A percentile compares a stretch with the other conserved stretches of the same genome.
These are phyloP conservation scores for Penicillium coprophilum DNA, from an alignment of 495 filamentous ascomycete species.

Conservation along the genomic window DNA sequence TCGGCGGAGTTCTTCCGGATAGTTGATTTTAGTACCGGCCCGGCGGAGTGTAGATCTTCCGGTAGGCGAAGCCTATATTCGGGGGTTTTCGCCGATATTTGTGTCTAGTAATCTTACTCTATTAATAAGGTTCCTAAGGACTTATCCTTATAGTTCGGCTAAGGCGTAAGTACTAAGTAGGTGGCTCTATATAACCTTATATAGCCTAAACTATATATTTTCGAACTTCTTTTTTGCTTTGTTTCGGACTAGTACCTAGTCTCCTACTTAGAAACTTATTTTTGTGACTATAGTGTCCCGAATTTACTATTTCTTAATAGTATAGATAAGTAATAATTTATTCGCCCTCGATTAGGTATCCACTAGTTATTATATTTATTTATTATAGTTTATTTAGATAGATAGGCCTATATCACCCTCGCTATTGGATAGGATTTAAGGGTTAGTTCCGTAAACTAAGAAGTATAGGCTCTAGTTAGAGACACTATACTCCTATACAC, in stretches of 20 bases:
- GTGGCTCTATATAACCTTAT: not conserved
- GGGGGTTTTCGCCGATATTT: not conserved
- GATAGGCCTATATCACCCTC: no score
- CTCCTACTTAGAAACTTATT: not conserved
- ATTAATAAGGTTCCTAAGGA: not conserved
- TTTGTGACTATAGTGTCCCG: not conserved
- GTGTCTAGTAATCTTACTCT: not conserved
- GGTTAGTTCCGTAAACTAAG: no score
- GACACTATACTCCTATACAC: not conserved
- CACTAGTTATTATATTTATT: not conserved
- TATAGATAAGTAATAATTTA: not conserved
- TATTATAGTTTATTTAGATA: not conserved
- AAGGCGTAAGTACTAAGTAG: not conserved
- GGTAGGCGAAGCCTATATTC: not conserved
- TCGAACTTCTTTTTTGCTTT: no score
- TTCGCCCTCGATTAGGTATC: not conserved
- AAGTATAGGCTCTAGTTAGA: no score
- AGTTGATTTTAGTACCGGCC: no score
- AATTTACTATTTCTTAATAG: not conserved
- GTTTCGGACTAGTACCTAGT: not conserved
- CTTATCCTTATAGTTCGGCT: not conserved
- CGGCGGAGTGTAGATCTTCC: accelerated
- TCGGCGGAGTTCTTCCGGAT: not conserved
- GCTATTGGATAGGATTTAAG: no score
- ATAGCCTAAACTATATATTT: not conserved